A percentile compares a stretch with the other conserved stretches of the same genome.
Conservation (phyloP, 345 rosid species). For the Acer campestre region DNA sequence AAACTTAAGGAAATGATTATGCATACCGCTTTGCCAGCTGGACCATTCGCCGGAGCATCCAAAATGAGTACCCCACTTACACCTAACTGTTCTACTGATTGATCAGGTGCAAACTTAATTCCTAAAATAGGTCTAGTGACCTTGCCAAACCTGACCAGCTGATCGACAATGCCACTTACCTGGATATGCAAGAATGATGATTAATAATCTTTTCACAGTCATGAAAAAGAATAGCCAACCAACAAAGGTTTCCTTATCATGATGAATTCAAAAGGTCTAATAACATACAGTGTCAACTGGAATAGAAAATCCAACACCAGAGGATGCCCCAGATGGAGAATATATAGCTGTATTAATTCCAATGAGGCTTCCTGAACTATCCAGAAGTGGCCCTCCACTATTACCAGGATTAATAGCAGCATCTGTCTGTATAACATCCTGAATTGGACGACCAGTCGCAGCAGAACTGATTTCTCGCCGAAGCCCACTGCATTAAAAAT, state of each 20-base stretch:
- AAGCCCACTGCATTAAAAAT: constrained; percentile 63
- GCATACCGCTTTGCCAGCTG: constrained; percentile 96
- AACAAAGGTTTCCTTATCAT: neutral
- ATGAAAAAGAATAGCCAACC: neutral
- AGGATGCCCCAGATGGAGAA: constrained; percentile 99
- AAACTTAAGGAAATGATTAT: constrained; percentile 2
- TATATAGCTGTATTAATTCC: constrained; percentile 97
- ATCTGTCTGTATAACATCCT: constrained; percentile 98
- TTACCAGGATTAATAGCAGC: constrained; percentile 98
- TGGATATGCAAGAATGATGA: constrained; percentile 32
- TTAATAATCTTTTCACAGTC: neutral
- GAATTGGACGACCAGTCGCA: constrained; percentile 98
- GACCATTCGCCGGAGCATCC: constrained; percentile 91
- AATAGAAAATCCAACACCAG: constrained; percentile 97
- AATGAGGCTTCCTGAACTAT: constrained; percentile 87
- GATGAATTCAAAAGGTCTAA: constrained; percentile 14
- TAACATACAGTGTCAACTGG: constrained; percentile 94
- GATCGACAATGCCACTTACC: constrained; percentile 93
- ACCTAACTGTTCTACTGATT: constrained; percentile 93
- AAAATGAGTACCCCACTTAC: constrained; percentile 97
- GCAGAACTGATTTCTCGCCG: constrained; percentile 97
- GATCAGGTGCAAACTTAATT: constrained; percentile 97
- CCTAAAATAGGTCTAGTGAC: constrained; percentile 93
- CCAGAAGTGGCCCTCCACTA: constrained; percentile 97
- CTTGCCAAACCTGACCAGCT: constrained; percentile 85